Conservation (phyloP, 2,329 filamentous ascomycete species). For the Aspergillus tubingensis region DNA sequence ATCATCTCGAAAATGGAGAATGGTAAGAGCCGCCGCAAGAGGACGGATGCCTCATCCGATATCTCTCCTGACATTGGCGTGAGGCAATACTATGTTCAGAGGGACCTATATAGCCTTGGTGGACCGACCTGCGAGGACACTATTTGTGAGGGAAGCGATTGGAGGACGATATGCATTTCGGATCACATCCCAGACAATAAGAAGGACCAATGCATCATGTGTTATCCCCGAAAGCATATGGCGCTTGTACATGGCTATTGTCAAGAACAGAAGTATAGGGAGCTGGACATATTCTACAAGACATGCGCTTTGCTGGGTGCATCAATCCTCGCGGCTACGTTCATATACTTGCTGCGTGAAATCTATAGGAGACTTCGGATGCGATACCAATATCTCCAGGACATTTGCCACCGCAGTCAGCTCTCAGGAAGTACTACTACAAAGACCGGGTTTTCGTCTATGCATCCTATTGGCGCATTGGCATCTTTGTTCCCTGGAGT, state of each 20-base stretch:
- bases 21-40: not conserved
- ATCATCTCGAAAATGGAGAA: slow-evolving; percentile 1
- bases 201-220: not conserved
- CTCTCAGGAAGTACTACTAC: not conserved
- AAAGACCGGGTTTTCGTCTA: not conserved
- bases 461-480: not conserved
- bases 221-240: not conserved
- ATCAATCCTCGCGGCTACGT: not conserved
- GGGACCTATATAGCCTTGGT: not conserved
- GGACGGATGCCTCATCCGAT: not conserved
- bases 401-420: not conserved
- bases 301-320: not conserved
- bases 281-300: slow-evolving; percentile 8
- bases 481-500: not conserved
- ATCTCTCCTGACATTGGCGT: not conserved
- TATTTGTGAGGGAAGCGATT: not conserved
- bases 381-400: not conserved
- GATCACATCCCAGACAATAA: not conserved
- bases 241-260: not conserved
- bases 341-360: not conserved
- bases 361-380: slow-evolving; percentile 1
- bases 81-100: not conserved
- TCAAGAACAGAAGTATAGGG: not conserved
- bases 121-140: not conserved
- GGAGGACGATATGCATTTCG: not conserved